These are phyloP conservation scores for Withania somnifera DNA, from an alignment of 305 asterid species.

Conservation along the genomic window DNA sequence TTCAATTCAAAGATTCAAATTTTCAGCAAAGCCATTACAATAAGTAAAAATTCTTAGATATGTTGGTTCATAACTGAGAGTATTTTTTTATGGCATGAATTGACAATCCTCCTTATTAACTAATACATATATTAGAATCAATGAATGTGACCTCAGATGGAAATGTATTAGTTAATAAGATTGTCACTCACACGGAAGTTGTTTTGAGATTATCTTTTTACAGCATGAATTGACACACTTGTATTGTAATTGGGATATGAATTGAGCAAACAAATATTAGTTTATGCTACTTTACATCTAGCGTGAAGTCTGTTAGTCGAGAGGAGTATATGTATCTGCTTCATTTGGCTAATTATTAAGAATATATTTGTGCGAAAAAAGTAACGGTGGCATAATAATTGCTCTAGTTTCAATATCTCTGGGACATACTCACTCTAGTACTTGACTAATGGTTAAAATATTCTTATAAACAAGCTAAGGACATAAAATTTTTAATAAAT, in stretches of 20 bases:
- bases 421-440: neutral
- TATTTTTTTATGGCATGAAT: neutral
- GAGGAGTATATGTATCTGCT: neutral
- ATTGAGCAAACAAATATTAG: neutral
- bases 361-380: neutral
- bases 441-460: neutral
- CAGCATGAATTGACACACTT: neutral
- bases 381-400: neutral
- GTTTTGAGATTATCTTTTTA: neutral
- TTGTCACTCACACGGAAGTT: too few relatives aligned
- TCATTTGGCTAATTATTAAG: too few relatives aligned
- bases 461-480: neutral
- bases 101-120: too few relatives aligned
- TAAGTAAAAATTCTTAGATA: too few relatives aligned
- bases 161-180: too few relatives aligned
- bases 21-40: too few relatives aligned
- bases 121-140: too few relatives aligned
- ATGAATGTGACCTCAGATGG: too few relatives aligned
- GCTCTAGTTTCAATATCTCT: neutral
- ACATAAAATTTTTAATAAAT: neutral
- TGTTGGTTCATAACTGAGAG: neutral
- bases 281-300: too few relatives aligned
- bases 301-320: too few relatives aligned
- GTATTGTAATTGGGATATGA: too few relatives aligned
- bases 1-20: too few relatives aligned